Evolutionary conservation across 2,329 filamentous ascomycete species (phyloP).

Genomic region (Botrytis byssoidea): DNA sequence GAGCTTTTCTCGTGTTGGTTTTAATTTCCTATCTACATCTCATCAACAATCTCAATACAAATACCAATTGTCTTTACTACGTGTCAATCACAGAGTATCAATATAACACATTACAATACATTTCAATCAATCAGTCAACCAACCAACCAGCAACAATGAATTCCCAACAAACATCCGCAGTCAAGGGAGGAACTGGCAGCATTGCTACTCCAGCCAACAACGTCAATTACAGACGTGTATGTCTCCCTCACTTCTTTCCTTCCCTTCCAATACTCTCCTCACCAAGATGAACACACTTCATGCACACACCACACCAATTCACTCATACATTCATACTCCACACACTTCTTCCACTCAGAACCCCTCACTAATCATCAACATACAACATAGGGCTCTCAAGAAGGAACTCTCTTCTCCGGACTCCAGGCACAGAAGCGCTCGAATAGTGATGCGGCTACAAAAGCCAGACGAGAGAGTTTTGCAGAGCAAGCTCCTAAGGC

Average conservation of each 20-base stretch:
- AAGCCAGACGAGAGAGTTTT: slow-evolving; percentile 44
- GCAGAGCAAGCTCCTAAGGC: slow-evolving; percentile 44
- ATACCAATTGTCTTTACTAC: neutral
- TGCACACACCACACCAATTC: neutral
- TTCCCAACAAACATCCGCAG: slow-evolving; percentile 25
- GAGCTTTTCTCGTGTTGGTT: neutral
- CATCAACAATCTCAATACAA: neutral
- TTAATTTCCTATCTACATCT: rapidly evolving
- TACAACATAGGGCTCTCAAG: slow-evolving; percentile 23
- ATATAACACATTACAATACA: neutral
- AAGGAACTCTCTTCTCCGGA: slow-evolving; percentile 38
- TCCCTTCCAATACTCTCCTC: neutral
- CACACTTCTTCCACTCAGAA: too few relatives aligned
- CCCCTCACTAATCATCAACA: neutral
- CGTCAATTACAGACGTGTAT: slow-evolving; percentile 28
- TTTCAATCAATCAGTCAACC: neutral
- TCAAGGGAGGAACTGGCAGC: slow-evolving; percentile 29
- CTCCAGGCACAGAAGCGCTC: slow-evolving; percentile 47
- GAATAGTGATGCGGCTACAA: slow-evolving; percentile 39
- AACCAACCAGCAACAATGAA: neutral
- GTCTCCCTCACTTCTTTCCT: slow-evolving; percentile 2
- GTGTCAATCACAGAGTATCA: neutral
- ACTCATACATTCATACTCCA: neutral
- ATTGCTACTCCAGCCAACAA: slow-evolving; percentile 33
- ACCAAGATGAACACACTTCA: neutral